Conservation (phyloP, 371 early-diverging fungal species). For the Mucor lusitanicus region DNA sequence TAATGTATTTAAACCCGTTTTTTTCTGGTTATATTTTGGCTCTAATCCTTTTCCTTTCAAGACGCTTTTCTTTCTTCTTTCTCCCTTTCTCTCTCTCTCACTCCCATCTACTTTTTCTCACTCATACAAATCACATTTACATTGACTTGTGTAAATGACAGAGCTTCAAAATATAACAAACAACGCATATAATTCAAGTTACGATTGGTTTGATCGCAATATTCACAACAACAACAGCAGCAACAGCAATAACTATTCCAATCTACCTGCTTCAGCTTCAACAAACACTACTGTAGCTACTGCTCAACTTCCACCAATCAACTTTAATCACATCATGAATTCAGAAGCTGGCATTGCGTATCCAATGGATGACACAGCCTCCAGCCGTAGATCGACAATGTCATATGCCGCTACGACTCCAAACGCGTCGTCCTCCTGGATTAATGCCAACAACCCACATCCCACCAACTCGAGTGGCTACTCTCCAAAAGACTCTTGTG, state of each 20-base stretch:
- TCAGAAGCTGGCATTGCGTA: not conserved
- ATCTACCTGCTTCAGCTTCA: not conserved
- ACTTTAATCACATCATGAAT: not conserved
- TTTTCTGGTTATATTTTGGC: constrained; percentile 1
- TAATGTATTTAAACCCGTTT: constrained; percentile 17
- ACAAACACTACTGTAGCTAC: constrained; percentile 1
- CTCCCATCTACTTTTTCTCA: not conserved
- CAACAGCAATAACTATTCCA: constrained; percentile 6
- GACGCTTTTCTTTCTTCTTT: constrained; percentile 4
- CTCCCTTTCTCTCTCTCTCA: not conserved
- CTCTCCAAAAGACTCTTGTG: constrained; percentile 23
- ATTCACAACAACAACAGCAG: constrained; percentile 3
- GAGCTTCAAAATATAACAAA: constrained; percentile 21
- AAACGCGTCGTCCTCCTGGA: constrained; percentile 11
- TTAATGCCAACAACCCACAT: not conserved
- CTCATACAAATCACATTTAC: not conserved
- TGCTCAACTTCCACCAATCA: constrained; percentile 17
- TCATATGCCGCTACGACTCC: not conserved
- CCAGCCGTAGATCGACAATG: not conserved
- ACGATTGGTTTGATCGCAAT: constrained; percentile 19
- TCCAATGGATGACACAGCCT: not conserved
- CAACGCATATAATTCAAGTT: constrained; percentile 12
- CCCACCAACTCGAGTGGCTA: constrained; percentile 5
- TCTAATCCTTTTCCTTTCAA: constrained; percentile 3
- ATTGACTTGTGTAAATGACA: constrained; percentile 15